Evolutionary conservation across 768 basidiomycete genomes (phyloP).

Genomic region (Suillus plorans): DNA sequence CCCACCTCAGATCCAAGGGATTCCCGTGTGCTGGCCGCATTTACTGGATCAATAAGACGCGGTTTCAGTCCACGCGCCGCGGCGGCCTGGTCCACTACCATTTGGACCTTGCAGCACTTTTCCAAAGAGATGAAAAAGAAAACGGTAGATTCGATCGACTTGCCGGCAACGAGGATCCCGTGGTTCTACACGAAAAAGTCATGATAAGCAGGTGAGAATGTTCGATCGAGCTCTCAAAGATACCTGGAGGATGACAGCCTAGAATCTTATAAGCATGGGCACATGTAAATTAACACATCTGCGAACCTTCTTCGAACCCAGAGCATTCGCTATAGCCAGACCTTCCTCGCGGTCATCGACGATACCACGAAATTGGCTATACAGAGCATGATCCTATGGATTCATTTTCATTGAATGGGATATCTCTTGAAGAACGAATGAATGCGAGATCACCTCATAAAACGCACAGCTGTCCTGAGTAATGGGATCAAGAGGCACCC

Average conservation of each 20-base stretch:
- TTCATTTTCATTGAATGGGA: not conserved
- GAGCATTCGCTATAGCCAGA: constrained; percentile 27
- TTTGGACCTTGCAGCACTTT: constrained; percentile 30
- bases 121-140: constrained; percentile 27
- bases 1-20: constrained; percentile 25
- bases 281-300: not conserved
- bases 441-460: constrained; percentile 21
- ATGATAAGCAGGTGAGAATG: not conserved
- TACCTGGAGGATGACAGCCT: constrained; percentile 26
- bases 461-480: constrained; percentile 37
- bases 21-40: constrained; percentile 20
- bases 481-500: constrained; percentile 29
- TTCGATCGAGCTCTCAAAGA: not conserved
- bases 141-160: constrained; percentile 24
- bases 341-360: constrained; percentile 34
- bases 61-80: constrained; percentile 14
- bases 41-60: constrained; percentile 16
- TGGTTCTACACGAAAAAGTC: constrained; percentile 20
- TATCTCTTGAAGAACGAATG: not conserved
- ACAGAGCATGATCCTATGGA: constrained; percentile 28
- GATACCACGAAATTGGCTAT: constrained; percentile 36
- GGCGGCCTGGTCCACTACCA: constrained; percentile 29
- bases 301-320: constrained; percentile 26
- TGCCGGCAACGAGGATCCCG: constrained; percentile 23
- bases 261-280: not conserved